These are phyloP conservation scores for Arxiozyma slooffiae DNA, from an alignment of 1,139 yeast species.

Conservation along the genomic window DNA sequence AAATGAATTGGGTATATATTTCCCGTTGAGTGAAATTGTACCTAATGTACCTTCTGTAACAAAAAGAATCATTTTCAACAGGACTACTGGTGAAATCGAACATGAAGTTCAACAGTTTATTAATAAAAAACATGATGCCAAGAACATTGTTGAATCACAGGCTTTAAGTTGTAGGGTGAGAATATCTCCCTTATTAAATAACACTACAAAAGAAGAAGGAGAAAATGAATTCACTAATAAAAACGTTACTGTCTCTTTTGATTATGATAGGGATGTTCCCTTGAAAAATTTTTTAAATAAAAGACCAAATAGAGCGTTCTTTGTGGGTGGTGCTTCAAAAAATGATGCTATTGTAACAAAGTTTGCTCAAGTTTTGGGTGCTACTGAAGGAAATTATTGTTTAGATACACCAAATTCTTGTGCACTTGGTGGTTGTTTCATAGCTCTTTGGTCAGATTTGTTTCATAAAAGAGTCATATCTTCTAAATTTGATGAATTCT, in stretches of 20 bases:
- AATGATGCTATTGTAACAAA: slow-evolving; percentile 57
- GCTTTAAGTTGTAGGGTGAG: slow-evolving; percentile 76
- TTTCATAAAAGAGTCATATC: slow-evolving; percentile 5
- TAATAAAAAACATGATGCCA: slow-evolving; percentile 53
- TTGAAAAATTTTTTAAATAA: slow-evolving; percentile 22
- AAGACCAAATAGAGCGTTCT: slow-evolving; percentile 63
- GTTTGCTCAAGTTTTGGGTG: slow-evolving; percentile 64
- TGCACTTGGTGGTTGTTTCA: slow-evolving; percentile 89
- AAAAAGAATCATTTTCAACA: slow-evolving; percentile 38
- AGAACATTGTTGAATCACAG: slow-evolving; percentile 76
- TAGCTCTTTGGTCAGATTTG: slow-evolving; percentile 61
- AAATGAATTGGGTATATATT: slow-evolving; percentile 62
- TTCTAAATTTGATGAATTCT: slow-evolving; percentile 31
- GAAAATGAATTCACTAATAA: slow-evolving; percentile 5
- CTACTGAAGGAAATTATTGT: slow-evolving; percentile 51
- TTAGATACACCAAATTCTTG: slow-evolving; percentile 83
- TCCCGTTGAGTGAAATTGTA: slow-evolving; percentile 81
- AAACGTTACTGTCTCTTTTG: slow-evolving; percentile 23
- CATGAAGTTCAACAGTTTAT: slow-evolving; percentile 27
- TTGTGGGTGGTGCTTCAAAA: slow-evolving; percentile 82
- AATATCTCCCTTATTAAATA: slow-evolving; percentile 58
- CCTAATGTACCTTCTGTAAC: slow-evolving; percentile 61
- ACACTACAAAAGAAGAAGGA: slow-evolving; percentile 9
- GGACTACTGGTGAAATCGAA: slow-evolving; percentile 25
- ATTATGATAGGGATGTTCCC: slow-evolving; percentile 24